A percentile compares a stretch with the other conserved stretches of the same genome.
Conservation (phyloP, 1,139 yeast species). For the Torulaspora globosa region DNA sequence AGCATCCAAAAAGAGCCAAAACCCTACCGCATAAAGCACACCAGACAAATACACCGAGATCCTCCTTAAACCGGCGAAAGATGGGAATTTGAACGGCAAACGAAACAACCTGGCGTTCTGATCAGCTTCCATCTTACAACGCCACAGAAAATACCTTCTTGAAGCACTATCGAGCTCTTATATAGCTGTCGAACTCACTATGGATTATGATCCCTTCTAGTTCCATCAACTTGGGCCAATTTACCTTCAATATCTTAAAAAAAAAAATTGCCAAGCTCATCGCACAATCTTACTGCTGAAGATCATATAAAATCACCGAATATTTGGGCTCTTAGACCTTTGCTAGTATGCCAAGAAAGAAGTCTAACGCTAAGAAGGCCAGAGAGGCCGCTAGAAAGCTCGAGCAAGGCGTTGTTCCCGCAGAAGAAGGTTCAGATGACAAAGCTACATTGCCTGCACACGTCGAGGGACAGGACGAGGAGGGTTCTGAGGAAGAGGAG, state of each 20-base stretch:
- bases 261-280: constrained; percentile 12
- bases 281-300: constrained; percentile 5
- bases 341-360: constrained; percentile 74
- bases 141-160: neutral
- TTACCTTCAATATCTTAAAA: neutral
- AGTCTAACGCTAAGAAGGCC: constrained; percentile 79
- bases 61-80: constrained; percentile 66
- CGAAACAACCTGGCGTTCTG: constrained; percentile 44
- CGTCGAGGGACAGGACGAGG: constrained; percentile 9
- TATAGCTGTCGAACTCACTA: neutral
- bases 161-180: neutral
- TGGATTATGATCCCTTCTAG: neutral
- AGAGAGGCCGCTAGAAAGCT: constrained; percentile 43
- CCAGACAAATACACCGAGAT: constrained; percentile 49
- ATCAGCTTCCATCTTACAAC: constrained; percentile 21
- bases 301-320: neutral
- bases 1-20: constrained; percentile 86
- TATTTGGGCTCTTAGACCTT: neutral
- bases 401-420: constrained; percentile 19
- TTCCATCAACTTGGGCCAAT: neutral
- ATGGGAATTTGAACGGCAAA: constrained; percentile 56
- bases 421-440: constrained; percentile 12
- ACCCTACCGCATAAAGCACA: constrained; percentile 67
- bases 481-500: constrained; percentile 30
- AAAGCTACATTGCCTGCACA: constrained; percentile 13